phyloP scores from a whole-genome alignment of 2,329 filamentous ascomycete species.

The Chrysoporthe cubensis region DNA sequence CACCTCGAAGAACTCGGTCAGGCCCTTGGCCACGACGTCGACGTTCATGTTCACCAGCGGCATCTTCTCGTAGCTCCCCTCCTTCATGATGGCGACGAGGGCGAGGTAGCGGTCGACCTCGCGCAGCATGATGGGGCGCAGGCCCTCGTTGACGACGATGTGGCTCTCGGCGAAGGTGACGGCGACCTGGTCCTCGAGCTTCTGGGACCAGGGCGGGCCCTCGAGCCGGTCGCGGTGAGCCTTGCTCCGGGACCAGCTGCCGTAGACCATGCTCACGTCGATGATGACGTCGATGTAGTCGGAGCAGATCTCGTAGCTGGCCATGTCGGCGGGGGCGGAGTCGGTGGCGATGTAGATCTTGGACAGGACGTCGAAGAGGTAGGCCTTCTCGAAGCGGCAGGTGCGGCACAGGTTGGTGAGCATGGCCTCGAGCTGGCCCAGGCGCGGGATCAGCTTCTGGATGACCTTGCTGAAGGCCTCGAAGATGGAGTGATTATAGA shows the following conservation, averaged over 20 bases:
- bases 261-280: constrained; percentile 94
- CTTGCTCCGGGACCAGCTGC: constrained; percentile 66
- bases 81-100: constrained; percentile 84
- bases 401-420: constrained; percentile 92
- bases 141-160: constrained; percentile 67
- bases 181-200: constrained; percentile 67
- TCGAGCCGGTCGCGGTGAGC: constrained; percentile 61
- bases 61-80: constrained; percentile 82
- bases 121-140: constrained; percentile 67
- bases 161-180: constrained; percentile 70
- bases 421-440: constrained; percentile 90
- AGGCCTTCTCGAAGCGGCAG: constrained; percentile 96
- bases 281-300: constrained; percentile 99
- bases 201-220: constrained; percentile 63
- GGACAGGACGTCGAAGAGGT: constrained; percentile 94
- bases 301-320: constrained; percentile 96
- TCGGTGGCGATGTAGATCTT: constrained; percentile 99
- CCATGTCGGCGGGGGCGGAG: constrained; percentile 89
- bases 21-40: constrained; percentile 76
- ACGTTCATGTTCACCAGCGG: constrained; percentile 85
- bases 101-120: constrained; percentile 77
- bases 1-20: constrained; percentile 79
- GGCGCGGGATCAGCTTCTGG: constrained; percentile 92
- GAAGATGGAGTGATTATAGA: constrained; percentile 97
- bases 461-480: constrained; percentile 99